Evolutionary conservation across 805 yeast genomes (phyloP).

Genomic region (Monosporozyma siamensis): DNA sequence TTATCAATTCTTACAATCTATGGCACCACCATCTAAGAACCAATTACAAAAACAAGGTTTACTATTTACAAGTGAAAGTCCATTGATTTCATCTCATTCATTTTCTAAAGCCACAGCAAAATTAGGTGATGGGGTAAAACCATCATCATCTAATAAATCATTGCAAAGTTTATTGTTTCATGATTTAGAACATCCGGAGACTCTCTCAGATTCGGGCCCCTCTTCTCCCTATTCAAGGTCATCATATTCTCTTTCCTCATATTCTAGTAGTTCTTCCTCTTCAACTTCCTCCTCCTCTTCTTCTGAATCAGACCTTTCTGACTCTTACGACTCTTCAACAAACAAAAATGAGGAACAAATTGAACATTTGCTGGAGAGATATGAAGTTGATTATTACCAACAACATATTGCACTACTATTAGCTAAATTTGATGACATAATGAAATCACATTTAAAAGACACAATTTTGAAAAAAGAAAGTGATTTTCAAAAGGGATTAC

Average conservation of each 20-base stretch:
- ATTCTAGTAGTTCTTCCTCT: constrained; percentile 5
- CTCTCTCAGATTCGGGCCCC: background rate
- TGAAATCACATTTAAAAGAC: constrained; percentile 18
- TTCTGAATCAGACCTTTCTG: background rate
- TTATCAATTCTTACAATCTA: constrained; percentile 21
- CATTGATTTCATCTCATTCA: constrained; percentile 1
- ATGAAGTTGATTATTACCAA: constrained; percentile 18
- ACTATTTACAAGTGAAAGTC: constrained; percentile 2
- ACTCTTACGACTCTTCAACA: background rate
- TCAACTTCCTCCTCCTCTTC: constrained; percentile 7
- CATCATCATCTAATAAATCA: constrained; percentile 10
- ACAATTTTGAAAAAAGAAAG: constrained; percentile 22
- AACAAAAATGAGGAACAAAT: background rate
- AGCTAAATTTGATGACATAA: constrained; percentile 17
- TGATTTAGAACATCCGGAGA: constrained; percentile 12
- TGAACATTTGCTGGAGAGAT: constrained; percentile 7
- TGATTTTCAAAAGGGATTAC: constrained; percentile 21
- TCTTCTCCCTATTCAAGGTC: background rate
- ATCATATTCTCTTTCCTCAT: background rate
- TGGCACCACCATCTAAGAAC: constrained; percentile 14
- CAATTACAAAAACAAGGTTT: constrained; percentile 6
- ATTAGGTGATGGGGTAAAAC: background rate
- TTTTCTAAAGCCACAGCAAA: background rate
- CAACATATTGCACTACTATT: constrained; percentile 18
- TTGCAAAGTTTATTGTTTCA: constrained; percentile 17